Evolutionary conservation across 371 early-diverging fungal species (phyloP).

Genomic region (Haplosporangium sp.): DNA sequence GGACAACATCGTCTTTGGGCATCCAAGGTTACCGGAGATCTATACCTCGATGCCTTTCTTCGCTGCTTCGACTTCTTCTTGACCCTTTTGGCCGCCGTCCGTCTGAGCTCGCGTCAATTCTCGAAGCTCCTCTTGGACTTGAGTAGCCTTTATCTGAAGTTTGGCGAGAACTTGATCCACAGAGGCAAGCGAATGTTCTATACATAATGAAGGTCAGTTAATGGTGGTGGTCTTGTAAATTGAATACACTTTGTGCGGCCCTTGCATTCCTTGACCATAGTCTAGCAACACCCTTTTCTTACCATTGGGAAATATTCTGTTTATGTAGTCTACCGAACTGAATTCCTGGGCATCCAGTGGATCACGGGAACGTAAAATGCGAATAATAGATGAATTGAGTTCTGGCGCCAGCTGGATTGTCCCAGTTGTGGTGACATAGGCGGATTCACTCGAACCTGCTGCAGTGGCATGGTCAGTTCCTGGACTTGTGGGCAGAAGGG

Average conservation of each 20-base stretch:
- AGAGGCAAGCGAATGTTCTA: conserved; percentile 78
- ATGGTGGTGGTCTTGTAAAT: neutral
- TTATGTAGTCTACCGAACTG: conserved; percentile 79
- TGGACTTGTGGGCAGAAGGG: conserved; percentile 6
- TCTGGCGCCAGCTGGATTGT: conserved; percentile 61
- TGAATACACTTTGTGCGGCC: neutral
- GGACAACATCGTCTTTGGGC: neutral
- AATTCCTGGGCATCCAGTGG: conserved; percentile 81
- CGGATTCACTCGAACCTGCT: conserved; percentile 1
- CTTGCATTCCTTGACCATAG: too few species aligned
- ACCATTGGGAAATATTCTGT: conserved; percentile 86
- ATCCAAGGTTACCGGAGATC: conserved; percentile 9
- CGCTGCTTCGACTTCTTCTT: conserved; percentile 73
- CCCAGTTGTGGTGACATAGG: conserved; percentile 47
- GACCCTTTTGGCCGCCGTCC: conserved; percentile 63
- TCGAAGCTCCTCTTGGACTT: conserved; percentile 73
- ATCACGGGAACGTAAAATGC: conserved; percentile 65
- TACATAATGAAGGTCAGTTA: neutral
- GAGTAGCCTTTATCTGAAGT: conserved; percentile 67
- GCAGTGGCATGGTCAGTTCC: conserved; percentile 9
- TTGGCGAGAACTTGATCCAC: conserved; percentile 75
- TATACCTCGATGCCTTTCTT: conserved; percentile 78
- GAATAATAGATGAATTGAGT: conserved; percentile 61
- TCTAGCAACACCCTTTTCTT: neutral
- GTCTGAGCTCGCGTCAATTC: conserved; percentile 79